phyloP scores from a whole-genome alignment of 768 basidiomycete genomes.

The Boletus insuetus region DNA sequence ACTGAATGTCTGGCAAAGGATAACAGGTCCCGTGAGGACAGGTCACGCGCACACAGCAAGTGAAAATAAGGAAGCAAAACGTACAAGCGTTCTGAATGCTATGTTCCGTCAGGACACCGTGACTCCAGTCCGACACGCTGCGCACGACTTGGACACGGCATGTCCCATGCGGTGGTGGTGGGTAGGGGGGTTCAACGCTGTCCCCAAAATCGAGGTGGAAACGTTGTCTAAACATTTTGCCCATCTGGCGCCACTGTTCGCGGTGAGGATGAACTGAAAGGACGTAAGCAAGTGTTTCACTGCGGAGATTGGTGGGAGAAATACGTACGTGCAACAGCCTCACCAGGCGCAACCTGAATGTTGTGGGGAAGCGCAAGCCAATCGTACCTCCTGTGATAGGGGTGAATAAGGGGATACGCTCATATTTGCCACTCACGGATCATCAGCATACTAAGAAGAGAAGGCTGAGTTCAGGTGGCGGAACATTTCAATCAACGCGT shows the following conservation, averaged over 20 bases:
- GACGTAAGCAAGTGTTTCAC: not conserved
- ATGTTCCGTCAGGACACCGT: conserved; percentile 84
- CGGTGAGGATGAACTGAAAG: conserved; percentile 62
- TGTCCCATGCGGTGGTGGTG: conserved; percentile 43
- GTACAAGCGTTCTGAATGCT: conserved; percentile 93
- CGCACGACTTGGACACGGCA: conserved; percentile 80
- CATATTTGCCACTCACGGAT: conserved; percentile 35
- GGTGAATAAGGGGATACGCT: conserved; percentile 2
- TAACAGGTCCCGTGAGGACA: not conserved
- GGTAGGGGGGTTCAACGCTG: conserved; percentile 40
- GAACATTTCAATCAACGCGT: conserved; percentile 2
- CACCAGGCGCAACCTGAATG: conserved; percentile 55
- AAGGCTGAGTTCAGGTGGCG: conserved; percentile 1
- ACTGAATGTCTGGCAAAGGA: conserved; percentile 53
- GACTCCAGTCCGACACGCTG: conserved; percentile 91
- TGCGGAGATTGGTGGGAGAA: not conserved
- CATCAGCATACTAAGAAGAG: conserved; percentile 31
- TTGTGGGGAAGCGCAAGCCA: conserved; percentile 84
- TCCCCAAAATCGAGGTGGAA: conserved; percentile 52
- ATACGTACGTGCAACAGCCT: conserved; percentile 57
- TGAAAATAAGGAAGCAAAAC: conserved; percentile 27
- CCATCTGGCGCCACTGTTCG: conserved; percentile 55
- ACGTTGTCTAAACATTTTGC: conserved; percentile 58
- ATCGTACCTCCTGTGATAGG: conserved; percentile 42
- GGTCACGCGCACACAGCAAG: not conserved